Percentiles rank a stretch among this genome's conserved stretches.
These are phyloP conservation scores for Brassica balearica DNA, from an alignment of 441 rosid species.

Conservation along the genomic window DNA sequence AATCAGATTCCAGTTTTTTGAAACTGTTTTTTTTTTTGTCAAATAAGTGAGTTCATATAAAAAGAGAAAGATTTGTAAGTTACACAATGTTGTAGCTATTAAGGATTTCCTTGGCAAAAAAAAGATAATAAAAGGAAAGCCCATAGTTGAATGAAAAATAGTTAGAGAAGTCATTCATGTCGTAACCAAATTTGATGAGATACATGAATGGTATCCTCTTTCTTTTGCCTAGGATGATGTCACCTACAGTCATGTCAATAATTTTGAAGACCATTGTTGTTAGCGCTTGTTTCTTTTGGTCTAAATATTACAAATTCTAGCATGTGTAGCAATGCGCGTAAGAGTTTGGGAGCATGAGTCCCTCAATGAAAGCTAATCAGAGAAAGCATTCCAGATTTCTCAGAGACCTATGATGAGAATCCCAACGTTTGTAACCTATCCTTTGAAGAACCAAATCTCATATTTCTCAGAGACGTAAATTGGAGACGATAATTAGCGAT, in stretches of 20 bases:
- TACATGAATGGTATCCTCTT: background rate
- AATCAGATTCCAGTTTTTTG: no score
- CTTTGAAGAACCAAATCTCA: no score
- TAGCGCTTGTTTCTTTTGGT: background rate
- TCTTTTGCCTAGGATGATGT: background rate
- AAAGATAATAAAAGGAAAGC: background rate
- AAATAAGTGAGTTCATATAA: no score
- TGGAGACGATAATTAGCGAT: no score
- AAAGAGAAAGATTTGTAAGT: background rate
- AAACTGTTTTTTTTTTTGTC: no score
- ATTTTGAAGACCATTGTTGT: background rate
- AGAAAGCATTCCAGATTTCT: background rate
- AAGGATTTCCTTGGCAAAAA: background rate
- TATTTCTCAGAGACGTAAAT: no score
- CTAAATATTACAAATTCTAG: background rate
- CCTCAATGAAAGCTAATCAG: background rate
- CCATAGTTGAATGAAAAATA: background rate
- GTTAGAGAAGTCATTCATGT: background rate
- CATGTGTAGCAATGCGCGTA: background rate
- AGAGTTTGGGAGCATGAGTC: background rate
- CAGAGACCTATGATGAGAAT: background rate
- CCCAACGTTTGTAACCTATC: no score
- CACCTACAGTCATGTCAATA: background rate
- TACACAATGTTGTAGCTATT: background rate
- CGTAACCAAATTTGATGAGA: background rate